Conservation (phyloP, 306 rosid species). For the Parietaria judaica region DNA sequence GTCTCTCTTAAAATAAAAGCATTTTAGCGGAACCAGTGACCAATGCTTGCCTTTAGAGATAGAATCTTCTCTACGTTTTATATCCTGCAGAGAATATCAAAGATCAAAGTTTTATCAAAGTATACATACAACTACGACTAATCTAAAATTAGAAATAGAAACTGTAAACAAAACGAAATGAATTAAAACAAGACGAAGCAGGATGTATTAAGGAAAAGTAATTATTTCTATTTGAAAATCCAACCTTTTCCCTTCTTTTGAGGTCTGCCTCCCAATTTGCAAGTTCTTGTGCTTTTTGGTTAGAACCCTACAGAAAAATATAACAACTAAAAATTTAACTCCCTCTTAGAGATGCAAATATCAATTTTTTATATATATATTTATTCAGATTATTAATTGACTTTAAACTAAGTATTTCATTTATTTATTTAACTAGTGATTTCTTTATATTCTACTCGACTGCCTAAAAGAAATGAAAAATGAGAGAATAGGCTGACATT, state of each 20-base stretch:
- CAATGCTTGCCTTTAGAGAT: constrained; percentile 47
- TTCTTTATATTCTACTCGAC: too few species aligned
- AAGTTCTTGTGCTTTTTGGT: constrained; percentile 71
- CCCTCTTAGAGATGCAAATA: constrained; percentile 6
- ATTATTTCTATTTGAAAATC: not conserved
- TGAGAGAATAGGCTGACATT: too few species aligned
- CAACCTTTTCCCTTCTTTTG: constrained; percentile 72
- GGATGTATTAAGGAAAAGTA: not conserved
- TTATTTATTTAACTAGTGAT: too few species aligned
- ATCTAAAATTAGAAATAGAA: constrained; percentile 3
- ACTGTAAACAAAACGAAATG: not conserved
- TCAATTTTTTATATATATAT: too few species aligned
- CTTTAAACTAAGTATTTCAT: too few species aligned
- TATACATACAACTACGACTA: not conserved
- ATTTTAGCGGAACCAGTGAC: constrained; percentile 3
- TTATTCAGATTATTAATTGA: too few species aligned
- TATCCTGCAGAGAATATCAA: constrained; percentile 47
- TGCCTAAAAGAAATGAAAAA: too few species aligned
- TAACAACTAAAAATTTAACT: constrained; percentile 19
- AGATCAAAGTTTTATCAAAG: constrained; percentile 5
- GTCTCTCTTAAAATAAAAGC: constrained; percentile 12
- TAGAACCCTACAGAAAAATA: constrained; percentile 52
- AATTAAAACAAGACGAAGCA: not conserved
- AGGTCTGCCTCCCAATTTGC: constrained; percentile 92
- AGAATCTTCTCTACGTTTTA: constrained; percentile 82